Evolutionary conservation across 2,329 filamentous ascomycete genomes (phyloP).

Genomic region (Sporothrix sp.): DNA sequence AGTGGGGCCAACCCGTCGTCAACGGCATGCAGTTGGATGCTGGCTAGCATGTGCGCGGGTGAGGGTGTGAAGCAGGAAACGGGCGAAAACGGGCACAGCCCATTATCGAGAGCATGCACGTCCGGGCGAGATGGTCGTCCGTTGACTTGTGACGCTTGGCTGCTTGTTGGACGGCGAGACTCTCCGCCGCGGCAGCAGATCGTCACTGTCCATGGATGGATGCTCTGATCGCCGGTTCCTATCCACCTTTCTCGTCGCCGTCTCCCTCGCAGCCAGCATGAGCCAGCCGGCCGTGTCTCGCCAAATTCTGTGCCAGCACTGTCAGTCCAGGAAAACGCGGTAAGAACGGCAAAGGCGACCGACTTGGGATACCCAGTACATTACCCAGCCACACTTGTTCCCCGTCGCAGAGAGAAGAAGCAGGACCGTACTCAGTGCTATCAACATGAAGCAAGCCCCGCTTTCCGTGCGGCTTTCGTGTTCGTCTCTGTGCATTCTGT

Average conservation of each 20-base stretch:
- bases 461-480: background rate
- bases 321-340: too few relatives aligned
- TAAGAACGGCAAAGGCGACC: background rate
- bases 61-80: conserved; percentile 1
- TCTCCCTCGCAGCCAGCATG: background rate
- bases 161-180: too few relatives aligned
- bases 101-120: background rate
- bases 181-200: background rate
- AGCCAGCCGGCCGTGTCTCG: background rate
- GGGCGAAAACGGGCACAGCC: background rate
- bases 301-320: too few relatives aligned
- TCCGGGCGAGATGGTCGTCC: too few relatives aligned
- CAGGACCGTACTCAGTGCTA: too few relatives aligned
- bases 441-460: conserved; percentile 5
- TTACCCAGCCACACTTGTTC: too few relatives aligned
- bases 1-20: too few relatives aligned
- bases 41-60: background rate
- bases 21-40: background rate
- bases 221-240: too few relatives aligned
- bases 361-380: too few relatives aligned
- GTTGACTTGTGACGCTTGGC: too few relatives aligned
- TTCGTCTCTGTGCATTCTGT: background rate
- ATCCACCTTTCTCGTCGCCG: too few relatives aligned
- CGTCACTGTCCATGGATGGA: conserved; percentile 1
- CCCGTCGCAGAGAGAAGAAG: too few relatives aligned